A percentile compares a stretch with the other conserved stretches of the same genome.
phyloP scores from a whole-genome alignment of 768 basidiomycete species.

The Steccherinum ochraceum region DNA sequence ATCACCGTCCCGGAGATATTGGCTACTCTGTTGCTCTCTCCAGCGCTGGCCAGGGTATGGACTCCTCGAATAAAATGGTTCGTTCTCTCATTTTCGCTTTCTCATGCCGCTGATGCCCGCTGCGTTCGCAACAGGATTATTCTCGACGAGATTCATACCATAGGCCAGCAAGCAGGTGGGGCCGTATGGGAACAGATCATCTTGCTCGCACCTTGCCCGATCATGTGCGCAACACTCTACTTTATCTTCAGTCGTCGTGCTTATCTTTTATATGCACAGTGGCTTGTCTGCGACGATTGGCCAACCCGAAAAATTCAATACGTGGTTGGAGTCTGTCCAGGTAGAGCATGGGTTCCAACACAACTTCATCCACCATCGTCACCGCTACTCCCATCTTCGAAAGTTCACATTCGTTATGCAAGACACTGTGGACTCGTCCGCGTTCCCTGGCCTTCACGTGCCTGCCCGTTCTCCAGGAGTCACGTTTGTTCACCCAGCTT shows the following conservation, averaged over 20 bases:
- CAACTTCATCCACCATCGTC: conserved; percentile 53
- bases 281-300: conserved; percentile 72
- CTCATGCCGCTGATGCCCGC: not conserved
- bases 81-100: conserved; percentile 6
- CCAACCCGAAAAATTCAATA: conserved; percentile 54
- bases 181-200: conserved; percentile 74
- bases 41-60: conserved; percentile 56
- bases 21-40: conserved; percentile 63
- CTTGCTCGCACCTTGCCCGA: conserved; percentile 60
- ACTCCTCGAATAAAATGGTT: conserved; percentile 56
- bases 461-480: conserved; percentile 34
- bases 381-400: conserved; percentile 69
- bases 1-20: conserved; percentile 72
- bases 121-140: conserved; percentile 53
- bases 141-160: conserved; percentile 61
- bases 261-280: conserved; percentile 25
- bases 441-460: conserved; percentile 33
- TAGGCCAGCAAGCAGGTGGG: conserved; percentile 65
- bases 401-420: conserved; percentile 52
- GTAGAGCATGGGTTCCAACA: conserved; percentile 51
- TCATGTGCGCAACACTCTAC: conserved; percentile 45
- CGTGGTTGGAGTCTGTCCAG: conserved; percentile 61
- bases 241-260: not conserved
- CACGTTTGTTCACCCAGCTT: conserved; percentile 59
- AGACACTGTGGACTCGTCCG: conserved; percentile 5